These are phyloP conservation scores for Ustilago esculenta DNA, from an alignment of 1,284 basidiomycete genomes.

Conservation along the genomic window DNA sequence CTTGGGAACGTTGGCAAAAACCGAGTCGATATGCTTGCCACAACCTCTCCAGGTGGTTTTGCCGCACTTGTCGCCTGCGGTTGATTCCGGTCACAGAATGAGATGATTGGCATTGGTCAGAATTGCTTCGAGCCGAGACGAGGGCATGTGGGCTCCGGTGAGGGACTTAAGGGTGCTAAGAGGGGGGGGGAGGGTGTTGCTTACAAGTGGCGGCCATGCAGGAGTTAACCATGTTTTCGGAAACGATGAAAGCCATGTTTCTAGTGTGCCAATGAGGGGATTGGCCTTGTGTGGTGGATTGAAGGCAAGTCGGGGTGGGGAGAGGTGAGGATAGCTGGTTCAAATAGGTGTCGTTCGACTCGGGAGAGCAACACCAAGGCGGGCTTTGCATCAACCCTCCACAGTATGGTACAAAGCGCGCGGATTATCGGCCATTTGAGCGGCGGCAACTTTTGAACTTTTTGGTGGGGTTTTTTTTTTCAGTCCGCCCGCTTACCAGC, in stretches of 20 bases:
- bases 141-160: no score
- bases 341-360: slow-evolving; percentile 5
- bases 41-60: slow-evolving; percentile 56
- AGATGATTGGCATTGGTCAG: no score
- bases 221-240: slow-evolving; percentile 29
- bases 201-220: slow-evolving; percentile 51
- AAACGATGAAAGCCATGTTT: slow-evolving; percentile 22
- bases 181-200: slow-evolving; percentile 1
- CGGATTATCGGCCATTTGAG: not conserved
- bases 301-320: slow-evolving; percentile 5
- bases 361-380: not conserved
- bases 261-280: not conserved
- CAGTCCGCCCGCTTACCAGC: not conserved
- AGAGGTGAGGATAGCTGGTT: not conserved
- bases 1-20: slow-evolving; percentile 36
- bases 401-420: not conserved
- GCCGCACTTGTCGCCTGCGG: slow-evolving; percentile 52
- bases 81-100: no score
- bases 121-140: no score
- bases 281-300: no score
- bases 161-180: no score
- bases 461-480: not conserved
- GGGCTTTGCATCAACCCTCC: not conserved
- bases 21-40: slow-evolving; percentile 47
- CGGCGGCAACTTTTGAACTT: slow-evolving; percentile 14